phyloP scores from a whole-genome alignment of 441 rosid genomes.

The Sinapis alba region DNA sequence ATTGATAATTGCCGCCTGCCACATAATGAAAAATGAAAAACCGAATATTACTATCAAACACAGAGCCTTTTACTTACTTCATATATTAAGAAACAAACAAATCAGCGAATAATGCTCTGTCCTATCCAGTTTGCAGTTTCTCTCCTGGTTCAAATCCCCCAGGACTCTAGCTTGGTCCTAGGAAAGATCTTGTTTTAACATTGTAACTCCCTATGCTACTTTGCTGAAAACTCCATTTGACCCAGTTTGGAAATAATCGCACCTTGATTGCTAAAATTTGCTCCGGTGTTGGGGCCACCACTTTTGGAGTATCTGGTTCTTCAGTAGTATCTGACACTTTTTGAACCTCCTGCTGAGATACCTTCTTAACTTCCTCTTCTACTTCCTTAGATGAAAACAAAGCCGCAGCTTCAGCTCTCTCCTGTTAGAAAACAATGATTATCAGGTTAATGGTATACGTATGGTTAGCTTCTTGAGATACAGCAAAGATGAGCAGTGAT shows the following conservation, averaged over 20 bases:
- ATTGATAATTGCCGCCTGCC: constrained; percentile 96
- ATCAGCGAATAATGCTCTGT: neutral
- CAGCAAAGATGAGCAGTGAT: too few species aligned
- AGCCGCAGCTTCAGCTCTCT: constrained; percentile 81
- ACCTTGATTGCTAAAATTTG: constrained; percentile 97
- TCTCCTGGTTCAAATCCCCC: neutral
- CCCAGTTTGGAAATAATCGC: neutral
- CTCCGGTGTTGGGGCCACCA: constrained; percentile 92
- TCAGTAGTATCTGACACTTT: constrained; percentile 58
- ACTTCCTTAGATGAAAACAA: constrained; percentile 88
- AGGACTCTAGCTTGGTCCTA: too few species aligned
- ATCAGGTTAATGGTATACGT: neutral
- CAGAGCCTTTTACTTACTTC: constrained; percentile 9
- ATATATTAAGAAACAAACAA: neutral
- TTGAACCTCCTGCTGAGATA: constrained; percentile 60
- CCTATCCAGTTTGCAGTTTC: constrained; percentile 3
- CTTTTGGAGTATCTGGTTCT: constrained; percentile 63
- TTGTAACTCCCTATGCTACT: neutral
- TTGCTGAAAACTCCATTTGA: neutral
- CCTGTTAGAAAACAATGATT: constrained; percentile 50
- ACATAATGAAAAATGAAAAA: constrained; percentile 32
- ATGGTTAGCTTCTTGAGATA: too few species aligned
- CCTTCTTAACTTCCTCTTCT: constrained; percentile 83
- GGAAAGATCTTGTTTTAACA: too few species aligned
- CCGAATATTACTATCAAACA: constrained; percentile 25